Base-by-base conservation (phyloP, 768 basidiomycete genomes). In the Lepiota subincarnata region DNA sequence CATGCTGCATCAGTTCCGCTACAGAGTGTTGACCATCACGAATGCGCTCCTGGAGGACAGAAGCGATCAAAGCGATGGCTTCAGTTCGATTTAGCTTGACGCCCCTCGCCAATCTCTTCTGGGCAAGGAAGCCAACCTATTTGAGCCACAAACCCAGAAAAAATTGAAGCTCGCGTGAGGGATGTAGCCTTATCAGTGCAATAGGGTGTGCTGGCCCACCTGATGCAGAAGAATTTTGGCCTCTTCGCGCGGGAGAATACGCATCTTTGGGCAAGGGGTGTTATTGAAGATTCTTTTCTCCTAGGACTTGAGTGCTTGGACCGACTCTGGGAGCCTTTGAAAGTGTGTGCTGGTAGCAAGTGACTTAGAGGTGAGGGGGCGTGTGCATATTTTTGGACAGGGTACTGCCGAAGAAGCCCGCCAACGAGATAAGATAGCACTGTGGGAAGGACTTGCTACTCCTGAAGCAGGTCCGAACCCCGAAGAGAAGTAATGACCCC, bases 41-140 rank as follows among this genome's bases (percentile, higher is more conserved):
- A 61, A 97, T 96, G 44, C 84, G 82, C 67, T 98, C 96, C 61
- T 98, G 96, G 1, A 98, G 80, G 61, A 92, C 89, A n/a, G 83
- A 83, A 1, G 93, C 86, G 58, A 99, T 93, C 7, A 99, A 80
- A 1, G 92, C 94, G 12, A 85, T 80, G 0, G 94, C 87, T 70
- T 99, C 97, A 2, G 89, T 80, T 57, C 84, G 72, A 70, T 98
- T 98, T 50, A 98, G 81, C 50, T 79, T 80, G 34, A 96, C 66
- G 7, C 97, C 97, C n/a, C 97, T 81, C 4, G 96, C 96, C 13
- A 99, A 84, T 37, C 97, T 87, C 62, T 92, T 88, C 70, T 98
- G 96, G 1, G 97, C 93, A 14, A 98, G 81, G 57, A 80, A 84
- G 19, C 97, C 97, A 22, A 86, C 82, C 86, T 92, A 60, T 44